Evolutionary conservation across 2,329 filamentous ascomycete genomes (phyloP), one percentile per base, ranked within the genome.

Genomic region (Botrytis deweyae): DNA sequence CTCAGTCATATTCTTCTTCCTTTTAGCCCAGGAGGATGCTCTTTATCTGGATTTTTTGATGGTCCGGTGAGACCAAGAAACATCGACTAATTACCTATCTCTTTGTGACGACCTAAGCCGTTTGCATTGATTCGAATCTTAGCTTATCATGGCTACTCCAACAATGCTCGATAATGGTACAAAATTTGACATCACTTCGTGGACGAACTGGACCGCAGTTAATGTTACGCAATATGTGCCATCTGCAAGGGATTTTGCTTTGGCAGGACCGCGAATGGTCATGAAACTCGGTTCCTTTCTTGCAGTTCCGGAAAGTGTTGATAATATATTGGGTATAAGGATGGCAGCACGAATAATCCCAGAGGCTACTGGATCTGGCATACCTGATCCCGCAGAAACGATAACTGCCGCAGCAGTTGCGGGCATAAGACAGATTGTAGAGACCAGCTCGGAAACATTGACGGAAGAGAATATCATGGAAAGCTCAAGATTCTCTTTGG

Each of bases 201-300:
- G 88, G 88, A 86, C 86, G 8, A 84, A 85, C 75, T 84, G 84
- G 74, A 85, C 87, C 74, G 75, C 74, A 29, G 75, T 80, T 40
- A 89, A 90, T 81, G 84, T 88, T 74, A 87, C 88, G 62, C 86
- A 86, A 77, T 87, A 88, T 81, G 85, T 88, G 65, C 91, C 91
- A 3, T 90, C 90, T 18, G 83, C 92, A 29, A 89, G 89, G 81
- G 91, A 93, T 79, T 84, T 95, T 66, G 86, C 93, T 76, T 86
- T 89, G 82, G 91, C 89, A 29, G 88, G 92, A 6, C 92, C 92
- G 68, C 87, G 92, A 74, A 89, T 94, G 80, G 87, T 93, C 46
- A 90, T 88, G 82, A 91, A 89, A 81, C 86, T 92, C 55, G 89
- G 91, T 69, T 89, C 88, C n/a, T 88, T 91, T 77, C 86, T 90